Evolutionary conservation across 495 filamentous ascomycete genomes (phyloP).

Genomic region (Xanthoparmelia taractica): DNA sequence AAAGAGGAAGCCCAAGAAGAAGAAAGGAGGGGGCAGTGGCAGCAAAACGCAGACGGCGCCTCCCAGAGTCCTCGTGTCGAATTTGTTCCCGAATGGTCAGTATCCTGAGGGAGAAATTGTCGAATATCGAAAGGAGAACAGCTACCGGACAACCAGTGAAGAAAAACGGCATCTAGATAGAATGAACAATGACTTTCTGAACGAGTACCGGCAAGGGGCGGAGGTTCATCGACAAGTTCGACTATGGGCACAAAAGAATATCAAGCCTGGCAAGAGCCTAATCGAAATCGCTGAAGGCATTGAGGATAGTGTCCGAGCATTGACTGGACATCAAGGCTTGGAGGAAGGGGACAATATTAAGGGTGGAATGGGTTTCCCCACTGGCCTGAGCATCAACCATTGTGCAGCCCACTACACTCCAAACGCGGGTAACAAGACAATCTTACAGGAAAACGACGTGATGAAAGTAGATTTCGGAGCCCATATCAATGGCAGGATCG

Average conservation of each 20-base stretch:
- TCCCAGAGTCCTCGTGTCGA: conserved; percentile 44
- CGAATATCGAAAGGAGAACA: conserved; percentile 46
- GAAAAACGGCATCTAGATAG: conserved; percentile 48
- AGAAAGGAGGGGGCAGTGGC: conserved; percentile 30
- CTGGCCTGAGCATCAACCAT: conserved; percentile 53
- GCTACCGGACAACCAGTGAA: conserved; percentile 50
- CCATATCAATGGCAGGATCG: conserved; percentile 58
- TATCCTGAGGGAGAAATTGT: conserved; percentile 49
- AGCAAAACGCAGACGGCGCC: conserved; percentile 45
- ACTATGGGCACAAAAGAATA: conserved; percentile 48
- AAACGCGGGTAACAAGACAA: conserved; percentile 54
- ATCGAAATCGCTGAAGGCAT: conserved; percentile 55
- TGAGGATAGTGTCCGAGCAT: conserved; percentile 51
- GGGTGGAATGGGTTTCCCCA: conserved; percentile 57
- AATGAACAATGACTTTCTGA: conserved; percentile 50
- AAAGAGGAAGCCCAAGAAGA: conserved; percentile 48
- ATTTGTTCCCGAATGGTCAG: conserved; percentile 43
- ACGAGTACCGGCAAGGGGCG: conserved; percentile 53
- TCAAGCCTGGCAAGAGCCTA: conserved; percentile 49
- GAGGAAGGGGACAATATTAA: conserved; percentile 51
- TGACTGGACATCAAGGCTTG: conserved; percentile 50
- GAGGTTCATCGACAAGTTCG: conserved; percentile 57
- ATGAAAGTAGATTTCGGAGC: conserved; percentile 65
- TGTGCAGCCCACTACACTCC: conserved; percentile 57
- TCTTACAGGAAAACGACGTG: conserved; percentile 50